Base-by-base conservation (phyloP, 768 basidiomycete species). In the Auriculariales sp. region DNA sequence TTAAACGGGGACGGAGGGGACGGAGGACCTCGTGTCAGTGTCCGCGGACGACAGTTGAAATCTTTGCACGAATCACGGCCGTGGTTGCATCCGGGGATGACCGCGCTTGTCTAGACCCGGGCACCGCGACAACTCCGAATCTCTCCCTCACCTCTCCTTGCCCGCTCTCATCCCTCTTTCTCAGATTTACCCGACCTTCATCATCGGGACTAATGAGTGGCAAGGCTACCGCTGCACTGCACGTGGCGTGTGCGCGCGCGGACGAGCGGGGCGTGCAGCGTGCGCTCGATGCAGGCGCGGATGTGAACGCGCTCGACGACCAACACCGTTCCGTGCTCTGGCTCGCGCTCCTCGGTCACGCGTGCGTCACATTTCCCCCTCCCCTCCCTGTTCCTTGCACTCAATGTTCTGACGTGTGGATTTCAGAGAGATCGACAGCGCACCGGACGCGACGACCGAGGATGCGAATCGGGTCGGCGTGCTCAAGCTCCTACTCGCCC, bases 281-380 rank as follows among this genome's bases (percentile, higher is more conserved):
- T 47, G 74, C 78, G 35, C 67, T 87, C 49, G 65, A 66, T 6
- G 62, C 68, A 32, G 82, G 79, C 34, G 81, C 81, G 6, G 79
- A 84, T 61, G 70, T 85, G 48, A 85, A 87, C 58, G 72, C 74
- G 34, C 66, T 75, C 44, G 82, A 84, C 62, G 62, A 64, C 19
- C 64, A 67, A 1, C 82, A 83, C 11, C 71, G 79, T 50, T 81
- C 78, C 4, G 69, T 77, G 15, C 62, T 87, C 35, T 79, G 81
- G 56, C 81, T 78, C 56, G 78, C 78, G 9, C 71, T 87, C 53
- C 79, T 81, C 11, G 53, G 53, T 10, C 27, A 29, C 19, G 34
- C 47, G 53, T 56, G n/a, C 49, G 52, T 49, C 49, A 2, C 24
- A 33, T 14, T 22, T 29, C 29, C 4, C 15, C 9, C 29, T 30